A percentile compares a stretch with the other conserved stretches of the same genome.
These are phyloP conservation scores for Laburnicola sp. DNA, from an alignment of 2,329 filamentous ascomycete species.

Conservation along the genomic window DNA sequence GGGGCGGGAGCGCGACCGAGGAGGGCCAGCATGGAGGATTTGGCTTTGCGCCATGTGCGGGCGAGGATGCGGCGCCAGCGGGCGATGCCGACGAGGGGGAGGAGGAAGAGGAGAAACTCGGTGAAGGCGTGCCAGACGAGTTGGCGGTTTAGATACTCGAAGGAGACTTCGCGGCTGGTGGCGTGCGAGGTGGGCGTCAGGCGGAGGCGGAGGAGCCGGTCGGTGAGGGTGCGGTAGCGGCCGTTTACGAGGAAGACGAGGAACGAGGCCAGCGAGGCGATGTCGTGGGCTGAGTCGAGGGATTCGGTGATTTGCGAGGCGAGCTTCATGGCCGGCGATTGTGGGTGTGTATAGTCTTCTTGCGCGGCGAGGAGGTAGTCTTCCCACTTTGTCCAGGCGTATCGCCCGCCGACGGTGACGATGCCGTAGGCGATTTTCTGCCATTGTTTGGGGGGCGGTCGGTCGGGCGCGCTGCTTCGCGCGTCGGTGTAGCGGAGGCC, in stretches of 20 bases:
- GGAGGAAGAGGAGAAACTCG: constrained; percentile 93
- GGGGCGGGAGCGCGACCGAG: constrained; percentile 52
- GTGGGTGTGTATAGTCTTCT: constrained; percentile 67
- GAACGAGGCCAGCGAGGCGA: constrained; percentile 82
- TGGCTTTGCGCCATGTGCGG: constrained; percentile 81
- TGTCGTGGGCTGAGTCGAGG: constrained; percentile 73
- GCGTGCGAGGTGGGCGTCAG: constrained; percentile 81
- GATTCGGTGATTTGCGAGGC: constrained; percentile 71
- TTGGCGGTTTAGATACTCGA: constrained; percentile 96
- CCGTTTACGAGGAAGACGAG: constrained; percentile 89
- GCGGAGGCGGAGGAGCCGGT: constrained; percentile 80
- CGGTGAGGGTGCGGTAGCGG: constrained; percentile 85
- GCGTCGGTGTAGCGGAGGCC: constrained; percentile 90
- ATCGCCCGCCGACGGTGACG: constrained; percentile 82
- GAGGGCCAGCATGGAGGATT: constrained; percentile 56
- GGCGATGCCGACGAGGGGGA: constrained; percentile 94
- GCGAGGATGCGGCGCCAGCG: constrained; percentile 90
- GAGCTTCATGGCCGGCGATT: constrained; percentile 54
- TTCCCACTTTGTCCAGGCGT: constrained; percentile 92
- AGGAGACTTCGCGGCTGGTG: constrained; percentile 87
- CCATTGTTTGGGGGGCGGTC: constrained; percentile 71
- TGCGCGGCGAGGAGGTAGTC: constrained; percentile 78
- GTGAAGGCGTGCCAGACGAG: constrained; percentile 99
- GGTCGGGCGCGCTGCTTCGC: constrained; percentile 56
- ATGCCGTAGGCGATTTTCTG: constrained; percentile 86